Conservation (phyloP, 208 protist genomes). For the Herpetomonas samuelpessoai region DNA sequence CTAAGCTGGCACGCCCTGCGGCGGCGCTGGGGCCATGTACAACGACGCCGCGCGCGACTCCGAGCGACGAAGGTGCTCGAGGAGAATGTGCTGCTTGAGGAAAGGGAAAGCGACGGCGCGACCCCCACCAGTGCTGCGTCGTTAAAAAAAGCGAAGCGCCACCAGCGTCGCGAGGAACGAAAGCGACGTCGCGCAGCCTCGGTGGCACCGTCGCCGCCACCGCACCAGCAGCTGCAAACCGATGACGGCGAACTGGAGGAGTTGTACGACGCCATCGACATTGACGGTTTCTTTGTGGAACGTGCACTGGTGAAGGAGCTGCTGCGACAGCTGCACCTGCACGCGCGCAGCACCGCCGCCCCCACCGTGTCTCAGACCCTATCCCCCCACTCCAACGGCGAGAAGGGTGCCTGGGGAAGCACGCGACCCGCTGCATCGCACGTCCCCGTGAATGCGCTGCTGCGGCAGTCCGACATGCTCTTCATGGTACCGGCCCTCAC, state of each 20-base stretch:
- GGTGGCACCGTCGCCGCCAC: too few species aligned
- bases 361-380: neutral
- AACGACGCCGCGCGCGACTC: neutral
- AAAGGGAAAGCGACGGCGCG: too few species aligned
- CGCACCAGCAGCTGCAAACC: too few species aligned
- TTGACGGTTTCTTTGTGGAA: neutral
- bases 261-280: neutral
- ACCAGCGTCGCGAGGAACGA: neutral
- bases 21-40: neutral
- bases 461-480: conserved; percentile 18
- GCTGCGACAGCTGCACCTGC: neutral
- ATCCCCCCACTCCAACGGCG: neutral
- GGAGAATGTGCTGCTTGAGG: neutral
- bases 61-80: neutral
- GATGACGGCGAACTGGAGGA: neutral
- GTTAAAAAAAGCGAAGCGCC: neutral
- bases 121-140: too few species aligned
- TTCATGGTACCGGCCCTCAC: conserved; percentile 11
- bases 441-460: conserved; percentile 6
- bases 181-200: too few species aligned
- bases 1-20: conserved; percentile 10
- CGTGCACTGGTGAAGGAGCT: neutral
- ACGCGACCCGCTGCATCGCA: neutral
- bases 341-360: neutral
- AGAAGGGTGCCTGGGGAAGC: conserved; percentile 8